Percentiles rank a stretch among this genome's conserved stretches.
Evolutionary conservation across 805 yeast genomes (phyloP).

Genomic region (Teunomyces funiuensis): DNA sequence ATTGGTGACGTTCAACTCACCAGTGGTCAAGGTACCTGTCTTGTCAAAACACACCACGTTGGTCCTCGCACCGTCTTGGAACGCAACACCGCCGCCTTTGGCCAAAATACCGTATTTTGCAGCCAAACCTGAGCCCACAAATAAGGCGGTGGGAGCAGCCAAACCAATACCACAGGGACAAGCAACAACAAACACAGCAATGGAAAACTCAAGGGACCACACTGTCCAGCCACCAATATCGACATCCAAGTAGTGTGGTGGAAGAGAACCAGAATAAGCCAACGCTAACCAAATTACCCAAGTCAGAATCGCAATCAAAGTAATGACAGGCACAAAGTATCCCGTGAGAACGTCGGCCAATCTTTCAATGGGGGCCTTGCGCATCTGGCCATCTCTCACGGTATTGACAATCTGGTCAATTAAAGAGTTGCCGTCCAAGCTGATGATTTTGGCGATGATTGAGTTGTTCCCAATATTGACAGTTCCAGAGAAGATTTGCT

Average conservation of each 20-base stretch:
- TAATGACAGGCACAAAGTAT: slow-evolving; percentile 70
- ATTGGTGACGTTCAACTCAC: slow-evolving; percentile 58
- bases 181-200: slow-evolving; percentile 78
- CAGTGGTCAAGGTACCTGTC: slow-evolving; percentile 76
- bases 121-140: slow-evolving; percentile 77
- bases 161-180: slow-evolving; percentile 86
- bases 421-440: slow-evolving; percentile 63
- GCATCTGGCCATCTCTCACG: slow-evolving; percentile 71
- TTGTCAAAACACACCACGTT: slow-evolving; percentile 73
- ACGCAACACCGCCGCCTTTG: slow-evolving; percentile 80
- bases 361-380: slow-evolving; percentile 72
- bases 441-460: slow-evolving; percentile 53
- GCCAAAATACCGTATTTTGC: slow-evolving; percentile 76
- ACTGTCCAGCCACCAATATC: slow-evolving; percentile 74
- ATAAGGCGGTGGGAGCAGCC: slow-evolving; percentile 82
- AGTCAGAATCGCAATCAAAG: slow-evolving; percentile 56
- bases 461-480: slow-evolving; percentile 59
- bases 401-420: slow-evolving; percentile 68
- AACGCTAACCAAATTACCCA: slow-evolving; percentile 70
- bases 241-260: slow-evolving; percentile 54
- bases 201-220: slow-evolving; percentile 77
- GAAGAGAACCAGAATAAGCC: slow-evolving; percentile 55
- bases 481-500: slow-evolving; percentile 72
- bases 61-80: slow-evolving; percentile 69
- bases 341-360: slow-evolving; percentile 69